A percentile compares a stretch with the other conserved stretches of the same genome.
Conservation (phyloP, 2,329 filamentous ascomycete species). For the Herpomyces periplanetae region DNA sequence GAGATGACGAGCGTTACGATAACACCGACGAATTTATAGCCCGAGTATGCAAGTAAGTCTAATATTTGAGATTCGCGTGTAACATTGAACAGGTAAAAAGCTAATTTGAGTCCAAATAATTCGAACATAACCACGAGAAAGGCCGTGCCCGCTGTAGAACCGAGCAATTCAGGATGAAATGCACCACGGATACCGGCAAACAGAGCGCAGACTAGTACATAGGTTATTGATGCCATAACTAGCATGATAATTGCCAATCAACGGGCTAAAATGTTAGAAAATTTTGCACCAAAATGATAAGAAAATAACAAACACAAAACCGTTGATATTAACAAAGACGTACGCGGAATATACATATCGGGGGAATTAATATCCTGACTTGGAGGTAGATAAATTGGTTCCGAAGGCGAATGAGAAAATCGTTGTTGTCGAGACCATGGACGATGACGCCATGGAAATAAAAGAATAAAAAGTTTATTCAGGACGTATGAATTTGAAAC, state of each 20-base stretch:
- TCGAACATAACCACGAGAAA: slow-evolving; percentile 50
- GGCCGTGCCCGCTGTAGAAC: slow-evolving; percentile 49
- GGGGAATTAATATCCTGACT: slow-evolving; percentile 87
- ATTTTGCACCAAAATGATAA: background rate
- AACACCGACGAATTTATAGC: slow-evolving; percentile 93
- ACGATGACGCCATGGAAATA: slow-evolving; percentile 90
- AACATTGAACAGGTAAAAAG: slow-evolving; percentile 72
- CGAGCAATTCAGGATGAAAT: slow-evolving; percentile 74
- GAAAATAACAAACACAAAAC: slow-evolving; percentile 1
- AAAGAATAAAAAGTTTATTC: slow-evolving; percentile 61
- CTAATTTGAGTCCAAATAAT: slow-evolving; percentile 58
- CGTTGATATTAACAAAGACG: slow-evolving; percentile 3
- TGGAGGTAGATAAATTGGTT: slow-evolving; percentile 35
- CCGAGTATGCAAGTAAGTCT: slow-evolving; percentile 74
- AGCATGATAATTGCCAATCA: too few relatives aligned
- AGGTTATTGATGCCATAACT: slow-evolving; percentile 87
- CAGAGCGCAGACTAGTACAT: slow-evolving; percentile 68
- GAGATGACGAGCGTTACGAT: slow-evolving; percentile 51
- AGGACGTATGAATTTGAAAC: slow-evolving; percentile 89
- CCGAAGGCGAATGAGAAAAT: slow-evolving; percentile 14
- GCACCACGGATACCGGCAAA: slow-evolving; percentile 57
- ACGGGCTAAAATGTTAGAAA: background rate
- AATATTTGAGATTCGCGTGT: slow-evolving; percentile 72
- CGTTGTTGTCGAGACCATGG: slow-evolving; percentile 78
- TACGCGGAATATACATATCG: slow-evolving; percentile 80